Base-by-base conservation (phyloP, 1,284 basidiomycete genomes). In the Peniophora sp. region DNA sequence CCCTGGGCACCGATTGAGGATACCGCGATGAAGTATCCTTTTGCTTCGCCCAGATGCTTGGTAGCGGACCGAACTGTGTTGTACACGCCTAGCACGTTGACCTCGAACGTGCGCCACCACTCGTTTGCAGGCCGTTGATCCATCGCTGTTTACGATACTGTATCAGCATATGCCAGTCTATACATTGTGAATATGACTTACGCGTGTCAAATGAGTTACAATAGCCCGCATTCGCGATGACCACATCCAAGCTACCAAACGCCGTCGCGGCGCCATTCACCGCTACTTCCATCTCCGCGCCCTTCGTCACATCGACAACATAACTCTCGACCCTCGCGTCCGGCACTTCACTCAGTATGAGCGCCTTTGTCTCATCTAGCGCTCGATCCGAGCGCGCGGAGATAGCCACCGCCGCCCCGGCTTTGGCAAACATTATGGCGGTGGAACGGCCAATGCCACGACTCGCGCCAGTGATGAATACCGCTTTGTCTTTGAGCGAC, bases 401-500 rank as follows among this genome's bases (percentile, higher is more conserved):
- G 20, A 56, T 27, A 16, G 49, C 48, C 9, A 56, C 36, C 12
- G 45, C 27, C 8, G 55, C 55, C 16, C 55, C 55, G 43, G 50
- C 49, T 9, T 34, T 46, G 2, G 53, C 53, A 22, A 41, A 54
- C 16, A 34, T 14, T 20, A 39, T 32, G n/a, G 53, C 51, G 16
- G 47, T 32, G 23, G n/a, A 22, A n/a, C 9, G 35, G 19, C 61
- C 60, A 3, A 63, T 59, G 3, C 61, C 61, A 14, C 58, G 53
- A n/a, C 58, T 58, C 5, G 55, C 59, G 14, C 61, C 61, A 16
- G 59, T 55, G 39, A 63, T 55, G 12, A 63, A 36, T 5, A 58
- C 61, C 5, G 61, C 60, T 46, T 53, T 52, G 20, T 36, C 47
- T 22, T 45, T 10, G 20, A 22, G 23, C 3, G 20, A 19, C 8